Base-by-base conservation (phyloP, 768 basidiomycete genomes). In the Daedaleopsis sinensis region DNA sequence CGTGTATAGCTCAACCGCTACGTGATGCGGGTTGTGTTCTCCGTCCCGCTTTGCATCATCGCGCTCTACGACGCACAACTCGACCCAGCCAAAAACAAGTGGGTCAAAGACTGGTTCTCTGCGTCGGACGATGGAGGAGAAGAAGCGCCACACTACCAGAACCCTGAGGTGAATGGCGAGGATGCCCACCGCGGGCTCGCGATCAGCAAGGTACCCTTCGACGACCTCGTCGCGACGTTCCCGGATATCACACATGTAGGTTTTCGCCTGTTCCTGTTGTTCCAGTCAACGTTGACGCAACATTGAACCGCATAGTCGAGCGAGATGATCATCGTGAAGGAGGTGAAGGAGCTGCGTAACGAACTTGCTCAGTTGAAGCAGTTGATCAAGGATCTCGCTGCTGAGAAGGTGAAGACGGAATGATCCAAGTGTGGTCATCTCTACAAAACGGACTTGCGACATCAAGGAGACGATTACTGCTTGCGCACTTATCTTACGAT, bases 11-110 rank as follows among this genome's bases (percentile, higher is more conserved):
- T 94, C 63, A 97, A 96, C 74, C 86, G 88, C 55, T 70, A 79
- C 66, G 80, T 93, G 56, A 96, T 98, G 95, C 74, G 77, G 23
- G 65, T 81, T 46, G 61, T 96, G n/a, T 96, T 98, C 79, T 90
- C 88, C 74, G 61, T 94, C 55, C 94, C 94, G 3, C 78, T 97
- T 35, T 76, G 80, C 4, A 53, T 81, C 16, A 90, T 97, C 63
- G 90, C 93, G 0, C 68, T 95, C 37, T 90, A 80, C 67, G 96
- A 97, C 76, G 82, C 91, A 1, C 78, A 79, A 11, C 71, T 80
- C 51, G 76, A 82, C 61, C 71, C 73, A 15, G 69, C 73, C 27
- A 84, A 81, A 63, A 80, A 84, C 63, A 74, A 72, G 10, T 93
- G 90, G 89, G 75, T 91, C 71, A 80, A 82, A 39, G 82, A 79